These are phyloP conservation scores for Zopfochytrium polystomum DNA, from an alignment of 371 early-diverging fungal species.

Conservation along the genomic window DNA sequence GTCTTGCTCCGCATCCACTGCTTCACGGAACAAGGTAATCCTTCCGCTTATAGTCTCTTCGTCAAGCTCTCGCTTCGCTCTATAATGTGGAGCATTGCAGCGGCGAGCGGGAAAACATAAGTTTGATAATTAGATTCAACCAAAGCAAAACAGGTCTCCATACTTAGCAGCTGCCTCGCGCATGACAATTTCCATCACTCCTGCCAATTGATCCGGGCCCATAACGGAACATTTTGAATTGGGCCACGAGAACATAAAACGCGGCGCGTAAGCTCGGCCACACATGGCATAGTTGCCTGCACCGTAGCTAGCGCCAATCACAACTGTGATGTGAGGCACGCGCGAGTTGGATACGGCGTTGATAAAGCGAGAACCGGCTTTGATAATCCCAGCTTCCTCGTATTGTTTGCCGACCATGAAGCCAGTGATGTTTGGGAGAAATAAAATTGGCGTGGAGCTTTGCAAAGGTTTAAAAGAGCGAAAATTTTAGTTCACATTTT, in stretches of 20 bases:
- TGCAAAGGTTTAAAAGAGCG: not conserved
- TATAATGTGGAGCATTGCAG: not conserved
- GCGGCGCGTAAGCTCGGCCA: constrained; percentile 70
- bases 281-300: constrained; percentile 83
- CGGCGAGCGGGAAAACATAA: not conserved
- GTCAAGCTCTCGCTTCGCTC: constrained; percentile 41
- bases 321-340: constrained; percentile 71
- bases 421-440: constrained; percentile 73
- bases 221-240: constrained; percentile 74
- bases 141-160: constrained; percentile 9
- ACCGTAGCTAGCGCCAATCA: constrained; percentile 75
- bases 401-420: constrained; percentile 77
- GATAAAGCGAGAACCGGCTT: constrained; percentile 72
- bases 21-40: constrained; percentile 58
- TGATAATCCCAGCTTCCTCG: constrained; percentile 76
- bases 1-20: constrained; percentile 67
- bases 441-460: constrained; percentile 64
- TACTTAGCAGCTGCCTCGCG: constrained; percentile 65
- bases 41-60: constrained; percentile 59
- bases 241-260: constrained; percentile 76
- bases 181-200: constrained; percentile 70
- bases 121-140: constrained; percentile 2
- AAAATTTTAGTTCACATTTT: constrained; percentile 2
- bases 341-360: constrained; percentile 71
- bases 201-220: constrained; percentile 72